Evolutionary conservation across 2,329 filamentous ascomycete species (phyloP).

Genomic region (Chaetomium strumarium): DNA sequence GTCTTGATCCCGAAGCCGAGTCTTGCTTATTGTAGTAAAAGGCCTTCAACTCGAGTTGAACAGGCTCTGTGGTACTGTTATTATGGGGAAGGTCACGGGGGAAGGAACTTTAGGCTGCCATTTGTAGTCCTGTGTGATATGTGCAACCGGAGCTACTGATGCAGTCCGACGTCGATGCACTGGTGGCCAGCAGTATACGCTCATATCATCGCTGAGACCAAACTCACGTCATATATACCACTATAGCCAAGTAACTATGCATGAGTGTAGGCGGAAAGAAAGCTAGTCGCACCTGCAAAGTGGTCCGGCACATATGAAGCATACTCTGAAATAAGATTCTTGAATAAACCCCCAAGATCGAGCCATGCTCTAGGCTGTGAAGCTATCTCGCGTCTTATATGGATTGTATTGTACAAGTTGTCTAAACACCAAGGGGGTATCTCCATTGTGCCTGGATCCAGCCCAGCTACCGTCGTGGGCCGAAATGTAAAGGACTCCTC

Average conservation of each 20-base stretch:
- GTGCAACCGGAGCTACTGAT: not conserved
- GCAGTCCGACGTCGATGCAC: too few relatives aligned
- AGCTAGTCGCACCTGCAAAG: too few relatives aligned
- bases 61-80: not conserved
- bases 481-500: conserved; percentile 18
- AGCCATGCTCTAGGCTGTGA: conserved; percentile 22
- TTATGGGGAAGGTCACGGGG: not conserved
- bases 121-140: not conserved
- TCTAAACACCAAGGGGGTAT: conserved; percentile 29
- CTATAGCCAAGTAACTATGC: too few relatives aligned
- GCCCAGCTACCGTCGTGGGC: conserved; percentile 26
- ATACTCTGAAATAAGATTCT: not conserved
- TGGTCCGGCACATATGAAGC: too few relatives aligned
- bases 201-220: too few relatives aligned
- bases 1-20: not conserved
- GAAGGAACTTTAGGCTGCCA: not conserved
- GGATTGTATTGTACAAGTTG: conserved; percentile 21
- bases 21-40: not conserved
- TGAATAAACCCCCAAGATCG: conserved; percentile 7
- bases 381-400: conserved; percentile 22
- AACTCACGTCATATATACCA: too few relatives aligned
- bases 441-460: conserved; percentile 30
- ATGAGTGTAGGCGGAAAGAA: too few relatives aligned
- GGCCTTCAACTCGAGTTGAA: not conserved
- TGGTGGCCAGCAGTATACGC: too few relatives aligned